Conservation (phyloP, 108 stramenopile species). For the Cyclotella distinguenda region DNA sequence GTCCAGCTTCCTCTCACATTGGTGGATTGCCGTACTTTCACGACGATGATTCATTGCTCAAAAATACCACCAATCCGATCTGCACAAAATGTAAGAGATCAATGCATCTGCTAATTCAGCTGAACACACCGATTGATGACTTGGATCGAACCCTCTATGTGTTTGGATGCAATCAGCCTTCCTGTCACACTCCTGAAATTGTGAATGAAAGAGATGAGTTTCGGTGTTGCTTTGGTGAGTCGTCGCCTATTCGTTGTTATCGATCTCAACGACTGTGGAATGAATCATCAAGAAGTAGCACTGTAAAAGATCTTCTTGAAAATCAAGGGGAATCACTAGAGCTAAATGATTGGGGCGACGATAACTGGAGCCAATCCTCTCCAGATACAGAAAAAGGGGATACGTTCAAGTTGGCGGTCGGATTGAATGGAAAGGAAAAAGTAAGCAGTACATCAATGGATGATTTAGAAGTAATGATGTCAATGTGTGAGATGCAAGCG, state of each 20-base stretch:
- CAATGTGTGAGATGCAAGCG: conserved; percentile 43
- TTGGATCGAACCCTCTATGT: conserved; percentile 45
- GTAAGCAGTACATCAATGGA: conserved; percentile 26
- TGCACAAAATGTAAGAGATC: conserved; percentile 49
- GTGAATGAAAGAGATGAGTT: conserved; percentile 17
- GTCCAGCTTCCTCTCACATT: conserved; percentile 45
- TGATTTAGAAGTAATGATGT: conserved; percentile 68
- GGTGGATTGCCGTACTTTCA: conserved; percentile 50
- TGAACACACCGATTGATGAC: conserved; percentile 48
- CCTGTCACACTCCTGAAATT: conserved; percentile 32
- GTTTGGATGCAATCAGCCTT: conserved; percentile 56
- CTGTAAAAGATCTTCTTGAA: neutral
- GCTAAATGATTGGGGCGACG: conserved; percentile 58
- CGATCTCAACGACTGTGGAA: conserved; percentile 32
- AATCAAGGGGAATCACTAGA: conserved; percentile 15
- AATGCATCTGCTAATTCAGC: conserved; percentile 63
- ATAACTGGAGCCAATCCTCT: conserved; percentile 29
- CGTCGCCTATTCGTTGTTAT: conserved; percentile 52
- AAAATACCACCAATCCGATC: conserved; percentile 12
- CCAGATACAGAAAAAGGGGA: conserved; percentile 22
- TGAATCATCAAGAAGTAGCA: conserved; percentile 12
- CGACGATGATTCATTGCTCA: conserved; percentile 13
- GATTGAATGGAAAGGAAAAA: neutral
- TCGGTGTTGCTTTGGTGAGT: conserved; percentile 39
- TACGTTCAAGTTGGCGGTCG: conserved; percentile 25